Evolutionary conservation across 106 monocot species (phyloP), one percentile per base, ranked within the genome.

Genomic region (Dioscorea zingiberensis): DNA sequence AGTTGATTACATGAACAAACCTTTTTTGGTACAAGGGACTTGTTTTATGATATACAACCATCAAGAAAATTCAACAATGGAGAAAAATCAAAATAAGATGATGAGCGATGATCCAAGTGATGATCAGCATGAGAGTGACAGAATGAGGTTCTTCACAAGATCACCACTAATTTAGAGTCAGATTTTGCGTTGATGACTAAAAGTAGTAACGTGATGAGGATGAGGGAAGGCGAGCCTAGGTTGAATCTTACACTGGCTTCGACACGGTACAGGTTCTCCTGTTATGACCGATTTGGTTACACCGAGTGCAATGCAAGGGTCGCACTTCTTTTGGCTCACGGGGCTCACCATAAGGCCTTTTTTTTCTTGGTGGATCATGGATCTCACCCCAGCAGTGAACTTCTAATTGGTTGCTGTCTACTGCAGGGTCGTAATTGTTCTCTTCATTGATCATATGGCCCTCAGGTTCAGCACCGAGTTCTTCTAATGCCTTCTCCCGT

Each of bases 281-380:
- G 27, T 83, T 83, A 70, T 83, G 83, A 10, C 83, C 83, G n/a
- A 83, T 71, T 47, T 83, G 78, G 47, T 83, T 83, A 59, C 83
- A 83, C 2, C 67, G 60, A 32, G 78, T 83, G 28, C 83, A 83
- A 46, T 83, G 83, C 55, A 83, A 62, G 5, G 78, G 67, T 13
- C 83, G 64, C 3, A 74, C 78, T 47, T 83, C 77, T 49, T 83
- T 78, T 1, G 51, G 21, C 18, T 60, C 29, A 25, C 32, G 27
- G 2, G 60, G 55, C 66, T 47, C 44, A 18, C 1, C 22, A 44
- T 49, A 73, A 60, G 54, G 65, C 25, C 70, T 70, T 56, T 78
- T 83, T 65, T 74, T 78, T 69, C 70, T 74, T 1, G 83, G 83
- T 6, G 78, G 83, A 68, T 76, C 76, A 32, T 71, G 58, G 30